These are phyloP conservation scores for Rosa persica DNA, from an alignment of 306 rosid genomes.

Conservation along the genomic window DNA sequence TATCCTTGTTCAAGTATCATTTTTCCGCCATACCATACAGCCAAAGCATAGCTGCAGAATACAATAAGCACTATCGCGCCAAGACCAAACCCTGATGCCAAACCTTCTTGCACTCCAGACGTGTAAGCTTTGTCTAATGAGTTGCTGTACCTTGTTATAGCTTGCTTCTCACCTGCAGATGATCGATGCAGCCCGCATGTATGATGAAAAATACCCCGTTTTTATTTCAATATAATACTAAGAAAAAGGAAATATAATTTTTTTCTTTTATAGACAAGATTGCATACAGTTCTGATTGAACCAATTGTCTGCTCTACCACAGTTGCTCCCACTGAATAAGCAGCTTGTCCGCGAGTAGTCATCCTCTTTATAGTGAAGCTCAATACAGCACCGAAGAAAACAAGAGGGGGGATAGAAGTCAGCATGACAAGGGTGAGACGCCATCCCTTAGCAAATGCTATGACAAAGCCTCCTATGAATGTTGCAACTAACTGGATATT, in stretches of 20 bases:
- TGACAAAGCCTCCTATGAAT: background rate
- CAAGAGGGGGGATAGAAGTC: background rate
- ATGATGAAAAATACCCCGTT: background rate
- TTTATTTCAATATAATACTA: too few species aligned
- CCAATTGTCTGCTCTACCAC: background rate
- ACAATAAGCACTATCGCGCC: constrained; percentile 15
- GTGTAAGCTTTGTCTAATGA: constrained; percentile 8
- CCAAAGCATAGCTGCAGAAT: constrained; percentile 20
- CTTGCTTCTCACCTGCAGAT: constrained; percentile 26
- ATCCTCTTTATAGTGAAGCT: background rate
- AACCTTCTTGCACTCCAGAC: background rate
- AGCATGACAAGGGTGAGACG: background rate
- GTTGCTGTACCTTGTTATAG: constrained; percentile 8
- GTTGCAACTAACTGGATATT: background rate
- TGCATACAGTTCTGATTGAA: background rate
- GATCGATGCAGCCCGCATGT: constrained; percentile 23
- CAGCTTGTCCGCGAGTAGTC: background rate
- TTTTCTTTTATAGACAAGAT: too few species aligned
- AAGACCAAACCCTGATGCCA: constrained; percentile 11
- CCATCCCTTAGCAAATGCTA: background rate
- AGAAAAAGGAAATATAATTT: too few species aligned
- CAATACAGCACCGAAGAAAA: background rate
- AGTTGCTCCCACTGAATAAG: background rate
- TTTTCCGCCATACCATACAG: constrained; percentile 4
- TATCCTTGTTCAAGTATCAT: background rate